phyloP scores from a whole-genome alignment of 2,329 filamentous ascomycete genomes.

The Stagonosporopsis chrysanthemi region DNA sequence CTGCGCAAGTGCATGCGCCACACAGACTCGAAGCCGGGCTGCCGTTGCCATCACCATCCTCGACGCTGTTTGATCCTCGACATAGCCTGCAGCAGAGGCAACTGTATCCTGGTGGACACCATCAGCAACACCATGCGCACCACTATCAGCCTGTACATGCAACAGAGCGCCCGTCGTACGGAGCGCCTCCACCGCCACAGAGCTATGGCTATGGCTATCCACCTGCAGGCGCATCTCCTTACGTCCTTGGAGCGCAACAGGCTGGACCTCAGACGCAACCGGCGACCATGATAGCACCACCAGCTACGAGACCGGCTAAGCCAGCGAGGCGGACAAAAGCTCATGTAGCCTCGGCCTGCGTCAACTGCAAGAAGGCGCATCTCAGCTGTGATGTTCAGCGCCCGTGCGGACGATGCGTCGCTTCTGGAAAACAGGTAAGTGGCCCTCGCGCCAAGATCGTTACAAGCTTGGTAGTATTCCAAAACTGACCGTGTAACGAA shows the following conservation, averaged over 20 bases:
- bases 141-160: slow-evolving; percentile 38
- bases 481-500: slow-evolving; percentile 25
- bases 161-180: slow-evolving; percentile 38
- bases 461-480: slow-evolving; percentile 5
- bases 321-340: slow-evolving; percentile 67
- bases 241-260: slow-evolving; percentile 36
- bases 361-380: slow-evolving; percentile 86
- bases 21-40: slow-evolving; percentile 35
- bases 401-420: slow-evolving; percentile 78
- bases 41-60: slow-evolving; percentile 36
- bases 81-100: slow-evolving; percentile 36
- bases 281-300: slow-evolving; percentile 43
- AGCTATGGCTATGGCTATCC: slow-evolving; percentile 44
- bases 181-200: slow-evolving; percentile 30
- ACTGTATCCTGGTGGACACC: slow-evolving; percentile 42
- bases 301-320: slow-evolving; percentile 40
- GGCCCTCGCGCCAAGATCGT: slow-evolving; percentile 11
- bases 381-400: slow-evolving; percentile 72
- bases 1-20: slow-evolving; percentile 29
- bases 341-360: slow-evolving; percentile 83
- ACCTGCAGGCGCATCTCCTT: slow-evolving; percentile 32
- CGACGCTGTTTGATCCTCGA: slow-evolving; percentile 36
- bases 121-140: slow-evolving; percentile 30
- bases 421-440: slow-evolving; percentile 73
- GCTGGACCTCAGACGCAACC: slow-evolving; percentile 43